Conservation (phyloP, 129 eudicot genomes). For the Erigeron canadensis region DNA sequence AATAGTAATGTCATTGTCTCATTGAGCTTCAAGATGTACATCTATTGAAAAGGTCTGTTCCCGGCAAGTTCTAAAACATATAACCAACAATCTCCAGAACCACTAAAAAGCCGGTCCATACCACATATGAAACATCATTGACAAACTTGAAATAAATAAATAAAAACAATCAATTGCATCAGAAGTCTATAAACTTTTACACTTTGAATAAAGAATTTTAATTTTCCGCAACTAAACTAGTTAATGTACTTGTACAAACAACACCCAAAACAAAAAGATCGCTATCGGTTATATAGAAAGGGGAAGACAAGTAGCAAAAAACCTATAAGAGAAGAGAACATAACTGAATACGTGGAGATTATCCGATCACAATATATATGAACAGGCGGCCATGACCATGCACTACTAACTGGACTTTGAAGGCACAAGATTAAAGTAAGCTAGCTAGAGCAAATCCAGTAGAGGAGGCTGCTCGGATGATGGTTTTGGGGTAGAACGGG, state of each 20-base stretch:
- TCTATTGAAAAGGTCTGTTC: too few species aligned
- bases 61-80: too few species aligned
- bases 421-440: conserved; percentile 42
- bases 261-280: conserved; percentile 25
- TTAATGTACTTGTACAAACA: conserved; percentile 32
- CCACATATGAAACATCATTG: too few species aligned
- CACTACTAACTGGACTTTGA: conserved; percentile 33
- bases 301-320: neutral
- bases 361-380: neutral
- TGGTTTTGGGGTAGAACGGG: conserved; percentile 39
- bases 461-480: conserved; percentile 77
- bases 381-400: neutral
- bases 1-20: too few species aligned
- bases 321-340: conserved; percentile 25
- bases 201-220: conserved; percentile 27
- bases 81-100: too few species aligned
- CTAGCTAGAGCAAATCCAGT: conserved; percentile 68
- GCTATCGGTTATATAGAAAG: conserved; percentile 27
- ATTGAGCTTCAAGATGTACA: too few species aligned
- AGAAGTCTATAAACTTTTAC: conserved; percentile 5
- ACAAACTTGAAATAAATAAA: neutral
- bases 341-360: neutral
- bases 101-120: too few species aligned
- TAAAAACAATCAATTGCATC: neutral
- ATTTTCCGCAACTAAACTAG: conserved; percentile 16